Evolutionary conservation across 2,329 filamentous ascomycete species (phyloP).

Genomic region (Trichoderma sp.): DNA sequence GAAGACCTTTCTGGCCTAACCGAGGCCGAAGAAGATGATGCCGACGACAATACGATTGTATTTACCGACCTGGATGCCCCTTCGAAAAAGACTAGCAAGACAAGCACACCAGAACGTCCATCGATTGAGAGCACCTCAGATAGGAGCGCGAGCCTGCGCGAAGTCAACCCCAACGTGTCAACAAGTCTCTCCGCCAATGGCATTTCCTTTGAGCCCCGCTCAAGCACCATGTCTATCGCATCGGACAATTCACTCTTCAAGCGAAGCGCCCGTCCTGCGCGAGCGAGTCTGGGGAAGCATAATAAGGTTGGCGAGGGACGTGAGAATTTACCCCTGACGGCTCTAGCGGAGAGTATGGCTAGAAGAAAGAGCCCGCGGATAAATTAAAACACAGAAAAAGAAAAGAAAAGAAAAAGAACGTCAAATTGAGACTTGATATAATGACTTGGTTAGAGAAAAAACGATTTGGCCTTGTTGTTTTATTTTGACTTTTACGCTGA

Average conservation of each 20-base stretch:
- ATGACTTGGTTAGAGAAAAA: not conserved
- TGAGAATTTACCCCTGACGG: constrained; percentile 52
- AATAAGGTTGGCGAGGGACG: constrained; percentile 45
- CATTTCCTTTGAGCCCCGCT: constrained; percentile 45
- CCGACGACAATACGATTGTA: constrained; percentile 39
- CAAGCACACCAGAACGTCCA: constrained; percentile 35
- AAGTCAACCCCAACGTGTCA: constrained; percentile 56
- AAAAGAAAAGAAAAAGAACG: not conserved
- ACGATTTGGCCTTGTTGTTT: not conserved
- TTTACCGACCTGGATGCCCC: constrained; percentile 42
- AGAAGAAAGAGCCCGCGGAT: constrained; percentile 59
- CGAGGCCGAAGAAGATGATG: constrained; percentile 5
- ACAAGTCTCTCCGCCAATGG: constrained; percentile 42
- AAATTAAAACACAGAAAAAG: constrained; percentile 31
- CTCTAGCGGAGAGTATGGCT: constrained; percentile 48
- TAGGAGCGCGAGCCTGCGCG: constrained; percentile 50
- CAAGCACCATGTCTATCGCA: constrained; percentile 45
- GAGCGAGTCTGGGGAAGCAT: constrained; percentile 38
- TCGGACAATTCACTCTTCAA: constrained; percentile 50
- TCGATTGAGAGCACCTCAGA: constrained; percentile 32
- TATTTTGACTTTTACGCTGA: not conserved
- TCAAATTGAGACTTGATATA: not conserved
- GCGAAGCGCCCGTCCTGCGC: constrained; percentile 42
- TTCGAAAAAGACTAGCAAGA: constrained; percentile 31
- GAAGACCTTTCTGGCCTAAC: constrained; percentile 25